These are phyloP conservation scores for Ananas comosus DNA, from an alignment of 176 grass and related monocot species.

Conservation along the genomic window DNA sequence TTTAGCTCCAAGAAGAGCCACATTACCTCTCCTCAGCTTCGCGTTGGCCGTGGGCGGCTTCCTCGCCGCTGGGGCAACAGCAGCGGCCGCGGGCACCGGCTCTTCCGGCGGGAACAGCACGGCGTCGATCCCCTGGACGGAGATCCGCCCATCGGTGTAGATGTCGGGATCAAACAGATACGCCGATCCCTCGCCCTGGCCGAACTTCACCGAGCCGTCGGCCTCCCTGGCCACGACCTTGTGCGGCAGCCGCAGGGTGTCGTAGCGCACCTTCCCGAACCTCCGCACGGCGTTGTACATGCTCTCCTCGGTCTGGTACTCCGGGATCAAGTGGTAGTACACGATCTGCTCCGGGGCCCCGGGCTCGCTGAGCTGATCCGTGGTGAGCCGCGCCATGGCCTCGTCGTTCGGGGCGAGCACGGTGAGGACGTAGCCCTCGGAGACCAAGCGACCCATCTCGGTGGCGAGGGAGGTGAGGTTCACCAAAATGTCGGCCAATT, in stretches of 20 bases:
- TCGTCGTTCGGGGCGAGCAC: slow-evolving; percentile 77
- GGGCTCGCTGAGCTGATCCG: slow-evolving; percentile 54
- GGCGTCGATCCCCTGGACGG: slow-evolving; percentile 75
- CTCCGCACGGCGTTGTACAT: slow-evolving; percentile 73
- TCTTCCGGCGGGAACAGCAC: slow-evolving; percentile 57
- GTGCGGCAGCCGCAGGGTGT: slow-evolving; percentile 54
- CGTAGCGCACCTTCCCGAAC: slow-evolving; percentile 60
- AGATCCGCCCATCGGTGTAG: slow-evolving; percentile 76
- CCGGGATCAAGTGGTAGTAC: slow-evolving; percentile 76
- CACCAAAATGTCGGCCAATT: slow-evolving; percentile 78
- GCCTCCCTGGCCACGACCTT: slow-evolving; percentile 69
- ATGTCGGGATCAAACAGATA: slow-evolving; percentile 83
- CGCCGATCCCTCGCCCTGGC: slow-evolving; percentile 45
- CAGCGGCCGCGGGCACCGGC: slow-evolving; percentile 9
- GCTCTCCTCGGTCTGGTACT: slow-evolving; percentile 87
- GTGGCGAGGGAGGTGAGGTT: slow-evolving; percentile 70
- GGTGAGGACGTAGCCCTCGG: slow-evolving; percentile 64
- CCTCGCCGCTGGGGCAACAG: slow-evolving; percentile 11
- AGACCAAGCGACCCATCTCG: slow-evolving; percentile 76
- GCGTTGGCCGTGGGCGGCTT: slow-evolving; percentile 42
- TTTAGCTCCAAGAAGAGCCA: too few species aligned
- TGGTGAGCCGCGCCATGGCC: slow-evolving; percentile 58
- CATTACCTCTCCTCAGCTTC: slow-evolving; percentile 64
- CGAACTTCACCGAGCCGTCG: slow-evolving; percentile 81
- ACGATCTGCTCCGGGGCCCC: slow-evolving; percentile 69